phyloP scores from a whole-genome alignment of 352 stramenopile species.

The Phytopythium litorale region DNA sequence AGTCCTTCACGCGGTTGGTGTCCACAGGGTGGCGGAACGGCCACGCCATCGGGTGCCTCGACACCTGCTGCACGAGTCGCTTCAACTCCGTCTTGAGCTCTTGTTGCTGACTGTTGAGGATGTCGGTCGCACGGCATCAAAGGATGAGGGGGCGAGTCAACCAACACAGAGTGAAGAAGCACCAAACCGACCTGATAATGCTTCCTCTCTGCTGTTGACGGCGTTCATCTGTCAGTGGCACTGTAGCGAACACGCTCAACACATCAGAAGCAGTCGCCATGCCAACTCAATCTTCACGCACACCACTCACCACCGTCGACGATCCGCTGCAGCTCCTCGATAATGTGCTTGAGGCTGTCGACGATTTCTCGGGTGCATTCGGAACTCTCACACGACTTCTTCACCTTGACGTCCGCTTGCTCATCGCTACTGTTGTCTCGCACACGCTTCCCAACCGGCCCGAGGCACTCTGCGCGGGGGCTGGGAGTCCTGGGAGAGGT shows the following conservation, averaged over 20 bases:
- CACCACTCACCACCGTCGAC: not conserved
- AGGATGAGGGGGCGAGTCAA: not conserved
- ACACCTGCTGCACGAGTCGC: constrained; percentile 86
- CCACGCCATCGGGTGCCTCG: constrained; percentile 95
- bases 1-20: constrained; percentile 93
- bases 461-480: not conserved
- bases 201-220: not conserved
- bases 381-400: not conserved
- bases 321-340: not conserved
- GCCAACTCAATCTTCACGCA: too few relatives aligned
- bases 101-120: not conserved
- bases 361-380: not conserved
- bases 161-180: not conserved
- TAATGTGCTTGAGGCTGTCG: not conserved
- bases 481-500: not conserved
- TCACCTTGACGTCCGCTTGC: not conserved
- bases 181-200: not conserved
- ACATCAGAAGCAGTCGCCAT: too few relatives aligned
- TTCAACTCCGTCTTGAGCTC: constrained; percentile 73
- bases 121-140: not conserved
- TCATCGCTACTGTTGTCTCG: not conserved
- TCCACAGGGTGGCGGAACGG: constrained; percentile 97
- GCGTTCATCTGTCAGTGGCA: too few relatives aligned
- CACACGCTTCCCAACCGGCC: not conserved
- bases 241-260: too few relatives aligned